Evolutionary conservation across 2,329 filamentous ascomycete species (phyloP), one percentile per base, ranked within the genome.

Genomic region (Cadophora gregata): DNA sequence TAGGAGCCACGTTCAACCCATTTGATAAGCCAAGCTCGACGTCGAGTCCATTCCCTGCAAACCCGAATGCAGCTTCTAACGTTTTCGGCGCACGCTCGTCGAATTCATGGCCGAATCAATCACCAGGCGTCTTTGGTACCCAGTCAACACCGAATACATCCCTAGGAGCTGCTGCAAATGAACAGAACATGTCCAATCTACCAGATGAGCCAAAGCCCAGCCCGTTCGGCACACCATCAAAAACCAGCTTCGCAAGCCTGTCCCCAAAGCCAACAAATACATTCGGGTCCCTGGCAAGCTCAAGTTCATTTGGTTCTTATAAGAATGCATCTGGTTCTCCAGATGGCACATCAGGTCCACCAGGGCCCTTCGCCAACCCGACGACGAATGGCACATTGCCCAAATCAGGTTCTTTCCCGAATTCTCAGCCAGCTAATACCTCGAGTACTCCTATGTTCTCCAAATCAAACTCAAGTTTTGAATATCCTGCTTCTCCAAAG

Each of bases 11-110:
- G 10, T 9, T 21, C 29, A 56, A 31, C 31, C 25, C 21, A 8
- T 45, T 38, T 19, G 31, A 55, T 45, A 53, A n/a, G 33, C 29
- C 45, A 42, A 38, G 21, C 50, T 59, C 62, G 7, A 36, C 24
- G 5, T 29, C 42, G 21, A 60, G 50, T 45, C 10, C 56, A 4
- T 62, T 62, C 45, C 73, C 59, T 67, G 72, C 63, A 21, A 9
- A 8, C 10, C 36, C 31, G 2, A 8, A n/a, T 38, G 21, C 31
- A n/a, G 31, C 27, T 10, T 42, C 33, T 10, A 36, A n/a, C 27
- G 29, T 16, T 27, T 62, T 62, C 31, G 59, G 59, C 21, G 59
- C 59, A 19, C 45, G 14, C 14, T 27, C 59, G 14, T 56, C 62
- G 7, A 63, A 55, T 56, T 10, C 53, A 33, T 51, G 31, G 48